Percentiles rank a stretch among this genome's conserved stretches.
These are phyloP conservation scores for Aspergillus vadensis DNA, from an alignment of 2,329 filamentous ascomycete genomes.

Conservation along the genomic window DNA sequence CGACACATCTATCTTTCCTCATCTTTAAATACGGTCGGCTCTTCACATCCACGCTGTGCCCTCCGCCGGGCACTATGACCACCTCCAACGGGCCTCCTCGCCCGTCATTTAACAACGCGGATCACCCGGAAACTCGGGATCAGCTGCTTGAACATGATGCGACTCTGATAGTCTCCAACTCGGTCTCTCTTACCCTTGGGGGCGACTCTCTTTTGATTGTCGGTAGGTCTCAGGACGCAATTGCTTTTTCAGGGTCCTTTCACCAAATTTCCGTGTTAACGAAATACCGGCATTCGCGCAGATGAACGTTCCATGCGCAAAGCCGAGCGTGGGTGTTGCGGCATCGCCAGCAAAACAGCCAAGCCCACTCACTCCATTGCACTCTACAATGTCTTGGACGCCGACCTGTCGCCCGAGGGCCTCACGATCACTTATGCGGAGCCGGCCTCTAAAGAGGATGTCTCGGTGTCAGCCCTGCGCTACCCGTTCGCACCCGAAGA, in stretches of 20 bases:
- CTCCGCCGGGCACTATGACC: slow-evolving; percentile 21
- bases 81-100: slow-evolving; percentile 22
- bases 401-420: slow-evolving; percentile 61
- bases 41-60: not conserved
- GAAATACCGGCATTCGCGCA: slow-evolving; percentile 24
- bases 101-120: slow-evolving; percentile 29
- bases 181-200: slow-evolving; percentile 62
- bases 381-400: slow-evolving; percentile 84
- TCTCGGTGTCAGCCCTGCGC: slow-evolving; percentile 63
- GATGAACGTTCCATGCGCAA: slow-evolving; percentile 58
- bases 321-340: slow-evolving; percentile 57
- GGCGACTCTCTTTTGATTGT: slow-evolving; percentile 62
- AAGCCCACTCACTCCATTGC: slow-evolving; percentile 64
- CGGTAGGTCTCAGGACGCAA: slow-evolving; percentile 44
- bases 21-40: not conserved
- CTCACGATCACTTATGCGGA: slow-evolving; percentile 74
- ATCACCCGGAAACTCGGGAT: slow-evolving; percentile 33
- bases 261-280: slow-evolving; percentile 3
- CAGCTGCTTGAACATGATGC: slow-evolving; percentile 43
- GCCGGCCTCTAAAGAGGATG: slow-evolving; percentile 58
- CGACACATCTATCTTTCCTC: slow-evolving; percentile 10
- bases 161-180: slow-evolving; percentile 57
- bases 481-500: slow-evolving; percentile 61
- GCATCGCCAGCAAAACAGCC: slow-evolving; percentile 50
- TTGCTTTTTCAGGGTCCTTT: not conserved